Base-by-base conservation (phyloP, 2,329 filamentous ascomycete species). In the Fusarium proliferatum region DNA sequence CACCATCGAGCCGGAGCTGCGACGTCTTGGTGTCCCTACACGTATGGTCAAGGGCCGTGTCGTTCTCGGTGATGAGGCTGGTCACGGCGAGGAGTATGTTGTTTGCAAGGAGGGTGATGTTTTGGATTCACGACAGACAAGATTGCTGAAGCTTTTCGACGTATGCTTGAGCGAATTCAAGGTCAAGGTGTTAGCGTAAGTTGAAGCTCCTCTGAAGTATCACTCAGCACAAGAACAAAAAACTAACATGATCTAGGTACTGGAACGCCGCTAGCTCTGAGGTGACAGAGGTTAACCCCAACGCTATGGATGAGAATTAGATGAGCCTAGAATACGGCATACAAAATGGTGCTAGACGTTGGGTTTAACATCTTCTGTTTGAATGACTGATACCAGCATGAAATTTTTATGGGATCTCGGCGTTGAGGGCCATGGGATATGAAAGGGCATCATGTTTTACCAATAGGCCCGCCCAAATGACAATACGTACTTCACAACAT, bases 61-160 rank as follows among this genome's bases (percentile, higher is more conserved):
- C 51, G 90, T 94, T 73, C 86, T 98, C 57, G 88, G 88, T 66
- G 85, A 84, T 74, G 88, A 85, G 70, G 82, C 80, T 61, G 91
- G 93, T 76, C 80, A 83, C 64, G 85, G 81, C 49, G 84, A 86
- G 61, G 86, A 85, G n/a, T 97, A 95, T 81, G 88, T 88, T 15
- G 91, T 99, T 56, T 98, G 96, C 85, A 91, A 91, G 79, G 92
- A 95, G 82, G 96, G 96, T 16, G 90, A 98, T 80, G 88, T 91
- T 49, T 85, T 99, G 76, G 95, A 98, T 83, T 95, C 93, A 76
- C 89, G 96, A 78, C 96, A 99, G 88, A 98, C 96, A 64, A 92
- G 95, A 73, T 85, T 99, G 80, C 84, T 99, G 83, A 98, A 98
- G 89, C 88, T 97, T 79, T 98, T 99, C 84, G 93, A 94, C 60